Evolutionary conservation across 2,329 filamentous ascomycete genomes (phyloP).

Genomic region (Chlorencoelia australis): DNA sequence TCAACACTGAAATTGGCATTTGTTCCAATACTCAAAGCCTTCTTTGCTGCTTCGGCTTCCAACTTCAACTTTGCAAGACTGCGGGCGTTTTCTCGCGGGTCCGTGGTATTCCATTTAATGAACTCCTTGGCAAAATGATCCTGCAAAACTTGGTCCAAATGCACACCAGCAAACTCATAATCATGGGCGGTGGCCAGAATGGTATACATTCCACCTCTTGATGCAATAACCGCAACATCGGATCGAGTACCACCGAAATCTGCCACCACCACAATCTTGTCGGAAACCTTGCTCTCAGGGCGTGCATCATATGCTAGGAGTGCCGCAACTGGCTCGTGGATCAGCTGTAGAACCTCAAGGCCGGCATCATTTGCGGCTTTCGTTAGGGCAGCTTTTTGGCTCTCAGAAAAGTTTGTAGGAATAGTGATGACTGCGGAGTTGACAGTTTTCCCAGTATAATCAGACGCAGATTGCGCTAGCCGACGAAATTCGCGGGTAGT

Average conservation of each 20-base stretch:
- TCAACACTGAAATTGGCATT: slow-evolving; percentile 91
- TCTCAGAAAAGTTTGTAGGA: slow-evolving; percentile 84
- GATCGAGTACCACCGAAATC: slow-evolving; percentile 89
- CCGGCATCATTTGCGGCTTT: slow-evolving; percentile 71
- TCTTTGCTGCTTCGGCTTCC: slow-evolving; percentile 86
- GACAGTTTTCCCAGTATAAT: slow-evolving; percentile 87
- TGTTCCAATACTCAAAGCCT: slow-evolving; percentile 76
- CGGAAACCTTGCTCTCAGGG: slow-evolving; percentile 60
- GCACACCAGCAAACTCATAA: slow-evolving; percentile 80
- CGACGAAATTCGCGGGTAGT: slow-evolving; percentile 77
- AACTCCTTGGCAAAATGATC: slow-evolving; percentile 99
- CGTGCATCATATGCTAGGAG: slow-evolving; percentile 86
- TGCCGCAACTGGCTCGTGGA: slow-evolving; percentile 82
- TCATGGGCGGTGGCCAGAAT: slow-evolving; percentile 89
- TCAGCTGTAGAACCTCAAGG: slow-evolving; percentile 84
- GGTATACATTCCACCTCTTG: slow-evolving; percentile 91
- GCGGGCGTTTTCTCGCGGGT: slow-evolving; percentile 72
- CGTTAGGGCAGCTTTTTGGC: slow-evolving; percentile 72
- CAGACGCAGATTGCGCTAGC: slow-evolving; percentile 71
- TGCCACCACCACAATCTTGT: slow-evolving; percentile 86
- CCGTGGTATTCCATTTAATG: slow-evolving; percentile 81
- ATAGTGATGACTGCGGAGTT: slow-evolving; percentile 92
- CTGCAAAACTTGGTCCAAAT: slow-evolving; percentile 82
- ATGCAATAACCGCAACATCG: slow-evolving; percentile 83
- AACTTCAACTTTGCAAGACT: slow-evolving; percentile 86